Evolutionary conservation across 495 filamentous ascomycete genomes (phyloP), one percentile per base, ranked within the genome.

Genomic region (Amniculicola lignicola): DNA sequence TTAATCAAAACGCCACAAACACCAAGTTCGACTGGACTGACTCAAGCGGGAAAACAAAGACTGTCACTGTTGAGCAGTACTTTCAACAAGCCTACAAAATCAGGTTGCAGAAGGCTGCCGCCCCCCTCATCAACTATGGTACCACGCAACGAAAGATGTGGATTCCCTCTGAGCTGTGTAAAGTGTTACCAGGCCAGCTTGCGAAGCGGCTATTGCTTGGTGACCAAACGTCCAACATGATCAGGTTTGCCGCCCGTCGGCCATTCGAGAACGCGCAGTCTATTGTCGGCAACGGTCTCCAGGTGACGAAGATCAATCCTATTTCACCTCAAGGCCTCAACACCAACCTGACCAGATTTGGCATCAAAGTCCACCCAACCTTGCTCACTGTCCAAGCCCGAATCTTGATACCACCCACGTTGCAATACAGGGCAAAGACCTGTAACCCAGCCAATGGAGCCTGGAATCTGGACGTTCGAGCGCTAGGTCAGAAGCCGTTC

Each of bases 91-190:
- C n/a, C 7, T 48, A 59, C 22, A 66, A 73, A 2, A 72, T 78
- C 2, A 63, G 57, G 1, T 36, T 75, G 2, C 2, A 54, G 23
- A 48, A 72, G 16, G 70, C 73, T 0, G 56, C 65, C 0, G 52
- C 79, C 5, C 87, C 88, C 0, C 75, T 92, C 3, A 69, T 96
- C 51, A 90, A 94, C 62, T 75, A 85, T 11, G 88, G 87, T 4
- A 82, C 68, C 15, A 63, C 46, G 24, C 10, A 31, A 16, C n/a
- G 12, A 18, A 84, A 88, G 0, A 72, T 72, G 18, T 92, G 86
- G 58, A 61, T 89, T 39, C 82, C 88, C 0, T 75, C 81, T 0
- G 87, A 94, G 57, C 69, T 84, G 4, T 83, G 84, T 61, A 62
- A 62, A 2, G 78, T 94, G 6, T 57, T 83, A 3, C 77, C 81